Evolutionary conservation across 1,284 basidiomycete species (phyloP).

Genomic region (Polyporus tsugae): DNA sequence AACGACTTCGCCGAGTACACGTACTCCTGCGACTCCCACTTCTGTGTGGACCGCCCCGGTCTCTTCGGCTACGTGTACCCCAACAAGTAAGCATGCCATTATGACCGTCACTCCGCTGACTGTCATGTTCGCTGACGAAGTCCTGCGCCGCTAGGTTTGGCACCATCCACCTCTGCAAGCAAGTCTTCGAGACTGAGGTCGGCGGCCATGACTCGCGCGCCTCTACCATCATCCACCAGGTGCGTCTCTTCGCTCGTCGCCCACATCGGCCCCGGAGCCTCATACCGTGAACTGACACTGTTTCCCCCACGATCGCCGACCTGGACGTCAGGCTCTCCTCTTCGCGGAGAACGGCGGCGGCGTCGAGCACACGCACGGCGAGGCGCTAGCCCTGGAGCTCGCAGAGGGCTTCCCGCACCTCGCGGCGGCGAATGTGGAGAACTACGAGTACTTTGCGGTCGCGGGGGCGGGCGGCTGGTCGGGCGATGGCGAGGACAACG

Average conservation of each 20-base stretch:
- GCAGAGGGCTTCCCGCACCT: slow-evolving; percentile 48
- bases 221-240: slow-evolving; percentile 42
- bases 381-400: slow-evolving; percentile 46
- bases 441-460: slow-evolving; percentile 17
- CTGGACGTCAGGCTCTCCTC: slow-evolving; percentile 47
- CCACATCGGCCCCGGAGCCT: neutral
- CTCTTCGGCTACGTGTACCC: slow-evolving; percentile 31
- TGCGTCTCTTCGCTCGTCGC: slow-evolving; percentile 19
- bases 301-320: neutral
- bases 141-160: slow-evolving; percentile 39
- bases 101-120: neutral
- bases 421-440: slow-evolving; percentile 36
- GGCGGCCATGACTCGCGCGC: slow-evolving; percentile 56
- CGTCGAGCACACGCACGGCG: slow-evolving; percentile 55
- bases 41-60: slow-evolving; percentile 15
- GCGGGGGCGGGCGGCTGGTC: neutral
- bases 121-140: neutral
- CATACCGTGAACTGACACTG: neutral
- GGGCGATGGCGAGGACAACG: slow-evolving; percentile 10
- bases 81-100: slow-evolving; percentile 14
- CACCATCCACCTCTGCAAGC: slow-evolving; percentile 52
- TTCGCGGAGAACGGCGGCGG: slow-evolving; percentile 56
- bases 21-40: slow-evolving; percentile 49
- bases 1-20: slow-evolving; percentile 45
- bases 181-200: slow-evolving; percentile 53